Evolutionary conservation across 2,329 filamentous ascomycete species (phyloP), one percentile per base, ranked within the genome.

Genomic region (Alternaria infectoria): DNA sequence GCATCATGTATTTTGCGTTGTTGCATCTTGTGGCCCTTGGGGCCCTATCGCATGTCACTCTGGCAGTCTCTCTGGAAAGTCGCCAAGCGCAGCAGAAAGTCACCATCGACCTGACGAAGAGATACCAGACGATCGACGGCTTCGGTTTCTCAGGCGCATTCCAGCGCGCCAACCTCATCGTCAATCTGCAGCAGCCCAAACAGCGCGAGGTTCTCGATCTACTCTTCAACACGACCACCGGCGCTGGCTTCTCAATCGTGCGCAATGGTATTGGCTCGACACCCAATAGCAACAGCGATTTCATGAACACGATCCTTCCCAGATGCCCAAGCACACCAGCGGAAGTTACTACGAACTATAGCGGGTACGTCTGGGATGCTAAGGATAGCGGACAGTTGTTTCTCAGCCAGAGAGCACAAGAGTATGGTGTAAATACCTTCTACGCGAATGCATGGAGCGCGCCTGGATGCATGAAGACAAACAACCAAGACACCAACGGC

Each of bases 391-490:
- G 84, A 7, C 86, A 88, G 76, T 73, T 88, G 13, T 87, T 81
- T 74, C 77, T 88, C 43, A 82, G 82, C 8, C 80, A 87, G 73
- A 79, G 85, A 71, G 86, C 85, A 4, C 70, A 77, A 23, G 66
- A 68, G 25, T 81, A 82, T 66, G 81, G 82, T 1, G 79, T 85
- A 8, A 86, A 77, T 26, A 80, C 75, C 2, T 81, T 85, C 63
- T 84, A 85, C 64, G 81, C 80, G 2, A 81, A 86, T 72, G 83
- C 84, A 0, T 86, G 84, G 84, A 82, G 80, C 61, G 84, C 84
- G 0, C 84, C 83, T 0, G 83, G 82, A 0, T 86, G 81, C 68
- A 86, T 86, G 84, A 85, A 86, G 77, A 85, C 81, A 6, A 85
- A 85, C 58, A 72, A 73, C 4, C 76, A 81, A 54, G 80, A 85